Base-by-base conservation (phyloP, 805 yeast genomes). In the Pichia cabralensis region DNA sequence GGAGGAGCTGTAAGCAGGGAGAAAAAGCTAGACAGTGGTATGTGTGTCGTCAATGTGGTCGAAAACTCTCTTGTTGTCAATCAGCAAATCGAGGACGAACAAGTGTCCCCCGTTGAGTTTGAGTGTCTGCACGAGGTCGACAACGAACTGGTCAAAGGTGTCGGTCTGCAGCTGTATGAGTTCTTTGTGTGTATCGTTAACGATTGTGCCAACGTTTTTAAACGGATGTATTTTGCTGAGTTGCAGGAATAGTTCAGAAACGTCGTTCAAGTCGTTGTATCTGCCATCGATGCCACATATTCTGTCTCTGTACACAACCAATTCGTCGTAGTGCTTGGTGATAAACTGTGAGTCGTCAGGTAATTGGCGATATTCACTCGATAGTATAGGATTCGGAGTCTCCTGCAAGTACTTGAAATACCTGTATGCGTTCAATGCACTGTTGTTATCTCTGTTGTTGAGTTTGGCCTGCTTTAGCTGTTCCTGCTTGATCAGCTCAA, bases 51-150 rank as follows among this genome's bases (percentile, higher is more conserved):
- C 71, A 39, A 68, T 60, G 16, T 48, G 48, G 31, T 70, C 71
- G 45, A 71, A 71, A 9, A 61, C 59, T 37, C 53, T 48, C 35
- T 69, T 71, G 40, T 69, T 71, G 33, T 70, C 67, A 15, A 73
- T 47, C 27, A 77, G 48, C 1, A 77, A 60, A 46, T 78, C 85
- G 46, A 78, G 63, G 10, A 72, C 63, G 34, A 69, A 69, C 2
- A 77, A 61, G 44, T 74, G 69, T 1, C 77, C 79, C 13, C 80
- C 78, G 45, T 78, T 77, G 22, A 71, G 44, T 13, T 56, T 52
- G 28, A 70, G 50, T 22, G 76, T 58, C 37, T 62, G 47, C 44
- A 61, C 60, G 30, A 70, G 58, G 29, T 64, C 67, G 22, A 54
- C 53, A 6, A 65, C 49, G 38, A 70, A 62, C 31, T 60, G 50